Evolutionary conservation across 139 green algal genomes (phyloP), one percentile per base, ranked within the genome.

Genomic region (Parachlorella kessleri): DNA sequence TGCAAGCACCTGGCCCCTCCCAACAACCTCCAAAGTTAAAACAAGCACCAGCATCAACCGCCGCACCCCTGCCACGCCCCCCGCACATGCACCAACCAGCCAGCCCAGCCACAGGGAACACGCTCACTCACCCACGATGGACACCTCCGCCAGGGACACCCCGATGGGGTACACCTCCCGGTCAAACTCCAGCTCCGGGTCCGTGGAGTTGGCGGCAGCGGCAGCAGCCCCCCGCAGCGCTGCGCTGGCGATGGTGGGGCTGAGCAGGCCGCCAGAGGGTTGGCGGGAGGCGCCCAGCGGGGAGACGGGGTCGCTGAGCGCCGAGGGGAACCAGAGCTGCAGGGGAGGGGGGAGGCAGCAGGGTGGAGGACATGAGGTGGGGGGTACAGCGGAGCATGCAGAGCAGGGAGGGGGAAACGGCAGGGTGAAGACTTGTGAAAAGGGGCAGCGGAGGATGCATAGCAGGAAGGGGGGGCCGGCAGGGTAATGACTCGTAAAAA

Each of bases 171-270:
- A 98, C 53, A 98, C 94, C 81, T 96, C 88, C n/a, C 87, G 75
- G 85, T 99, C 96, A 79, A 99, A 99, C 75, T 98, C 96, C 26
- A 99, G 92, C 92, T 99, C 96, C 0, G 95, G 92, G 83, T 99
- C 96, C 0, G 73, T 82, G 28, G 71, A 63, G 26, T 81, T 73
- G 3, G 70, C 75, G 37, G 79, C 78, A 74, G 73, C 68, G 2
- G 39, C 40, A 18, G 18, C 75, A 5, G 75, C 75, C 39, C 59
- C 30, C 63, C 72, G 32, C 4, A 41, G 55, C 59, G 63, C 70
- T n/a, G 69, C 54, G 74, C 74, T 79, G 64, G 74, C 18, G 3
- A 78, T 24, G 1, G 69, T 65, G 32, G 39, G 72, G 24, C 37
- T 63, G 53, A 59, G 73, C 18, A 69, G 26, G 7, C 30, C 48